A percentile compares a stretch with the other conserved stretches of the same genome.
Conservation (phyloP, 2,329 filamentous ascomycete species). For the Tolypocladium inflatum region DNA sequence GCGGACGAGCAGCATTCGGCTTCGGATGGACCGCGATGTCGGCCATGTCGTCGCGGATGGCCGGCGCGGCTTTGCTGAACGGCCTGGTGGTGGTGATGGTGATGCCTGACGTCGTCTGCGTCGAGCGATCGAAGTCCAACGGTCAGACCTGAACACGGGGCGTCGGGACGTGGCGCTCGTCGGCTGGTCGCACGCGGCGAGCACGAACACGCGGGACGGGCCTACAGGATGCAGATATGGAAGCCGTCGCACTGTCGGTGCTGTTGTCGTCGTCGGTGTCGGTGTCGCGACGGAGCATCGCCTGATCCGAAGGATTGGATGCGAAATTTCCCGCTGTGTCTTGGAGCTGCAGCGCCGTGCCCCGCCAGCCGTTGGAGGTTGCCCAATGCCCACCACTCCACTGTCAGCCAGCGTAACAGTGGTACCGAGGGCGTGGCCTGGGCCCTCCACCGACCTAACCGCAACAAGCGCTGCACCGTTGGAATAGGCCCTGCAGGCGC, state of each 20-base stretch:
- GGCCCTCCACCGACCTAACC: background rate
- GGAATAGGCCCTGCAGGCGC: background rate
- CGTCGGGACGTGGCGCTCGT: background rate
- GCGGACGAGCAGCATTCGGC: constrained; percentile 31
- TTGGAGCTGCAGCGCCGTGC: background rate
- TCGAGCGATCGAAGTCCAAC: background rate
- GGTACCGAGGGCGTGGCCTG: background rate
- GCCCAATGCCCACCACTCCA: background rate
- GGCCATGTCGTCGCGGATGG: constrained; percentile 14
- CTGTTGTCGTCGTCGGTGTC: background rate
- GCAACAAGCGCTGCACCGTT: background rate
- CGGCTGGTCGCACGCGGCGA: background rate
- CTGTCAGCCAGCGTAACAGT: background rate
- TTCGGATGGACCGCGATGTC: constrained; percentile 19
- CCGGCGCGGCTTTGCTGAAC: background rate
- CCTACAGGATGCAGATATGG: background rate
- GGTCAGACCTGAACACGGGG: background rate
- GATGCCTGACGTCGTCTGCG: background rate
- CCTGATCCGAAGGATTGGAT: background rate
- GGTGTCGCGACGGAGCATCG: background rate
- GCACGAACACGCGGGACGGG: background rate
- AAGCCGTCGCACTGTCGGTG: background rate
- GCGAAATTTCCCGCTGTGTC: background rate
- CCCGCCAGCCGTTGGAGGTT: background rate
- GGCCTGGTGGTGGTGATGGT: background rate